Evolutionary conservation across 306 rosid genomes (phyloP).

Genomic region (Vigna mungo): DNA sequence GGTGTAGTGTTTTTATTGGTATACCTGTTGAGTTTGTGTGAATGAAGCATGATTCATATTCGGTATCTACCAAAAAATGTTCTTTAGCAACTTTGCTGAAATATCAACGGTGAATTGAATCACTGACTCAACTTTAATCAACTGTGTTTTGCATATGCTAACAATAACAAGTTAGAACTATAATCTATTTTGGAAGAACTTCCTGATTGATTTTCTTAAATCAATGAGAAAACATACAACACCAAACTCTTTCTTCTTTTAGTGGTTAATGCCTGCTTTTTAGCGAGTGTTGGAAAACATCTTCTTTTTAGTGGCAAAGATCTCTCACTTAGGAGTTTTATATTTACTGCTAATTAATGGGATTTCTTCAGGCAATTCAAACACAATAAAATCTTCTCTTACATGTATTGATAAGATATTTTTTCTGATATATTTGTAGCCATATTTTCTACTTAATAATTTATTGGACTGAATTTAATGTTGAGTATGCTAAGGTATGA

Average conservation of each 20-base stretch:
- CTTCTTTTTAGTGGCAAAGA: background rate
- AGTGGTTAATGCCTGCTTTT: too few relatives aligned
- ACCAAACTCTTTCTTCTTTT: background rate
- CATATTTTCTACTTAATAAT: background rate
- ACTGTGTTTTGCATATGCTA: background rate
- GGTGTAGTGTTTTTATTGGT: too few relatives aligned
- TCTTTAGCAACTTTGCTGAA: background rate
- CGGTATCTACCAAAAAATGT: background rate
- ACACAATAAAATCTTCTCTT: background rate
- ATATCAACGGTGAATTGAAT: background rate
- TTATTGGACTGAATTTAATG: background rate
- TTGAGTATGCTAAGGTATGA: background rate
- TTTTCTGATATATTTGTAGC: background rate
- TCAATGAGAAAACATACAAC: background rate
- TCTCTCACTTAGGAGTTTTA: background rate
- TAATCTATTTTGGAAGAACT: slow-evolving; percentile 12
- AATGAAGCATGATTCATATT: background rate
- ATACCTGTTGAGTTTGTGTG: too few relatives aligned
- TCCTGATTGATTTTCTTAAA: background rate
- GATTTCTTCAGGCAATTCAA: slow-evolving; percentile 14
- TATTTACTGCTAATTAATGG: slow-evolving; percentile 2
- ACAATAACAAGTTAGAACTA: background rate
- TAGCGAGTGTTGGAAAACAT: background rate
- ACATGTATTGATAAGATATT: background rate
- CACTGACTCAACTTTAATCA: background rate